Evolutionary conservation across 2,329 filamentous ascomycete species (phyloP), one percentile per base, ranked within the genome.

Genomic region (Fusarium sp.): DNA sequence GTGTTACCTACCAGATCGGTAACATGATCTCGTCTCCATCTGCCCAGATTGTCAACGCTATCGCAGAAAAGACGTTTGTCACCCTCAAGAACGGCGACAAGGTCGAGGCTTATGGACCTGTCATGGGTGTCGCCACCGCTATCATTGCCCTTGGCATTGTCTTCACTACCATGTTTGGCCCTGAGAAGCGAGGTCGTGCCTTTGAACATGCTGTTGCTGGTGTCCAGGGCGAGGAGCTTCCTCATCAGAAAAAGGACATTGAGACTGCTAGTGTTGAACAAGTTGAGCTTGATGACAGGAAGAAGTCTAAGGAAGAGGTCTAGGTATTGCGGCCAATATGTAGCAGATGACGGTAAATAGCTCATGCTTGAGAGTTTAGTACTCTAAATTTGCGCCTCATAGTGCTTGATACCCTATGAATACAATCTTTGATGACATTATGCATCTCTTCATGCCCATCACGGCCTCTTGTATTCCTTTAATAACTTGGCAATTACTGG

Each of bases 21-120:
- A 93, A 93, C 82, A 90, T 93, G 85, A 89, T 92, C 53, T 91
- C 89, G 2, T 90, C 89, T 0, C 91, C 91, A 0, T 90, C 88
- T 0, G 89, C 92, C 0, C 92, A 94, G 77, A 94, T 95, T 48
- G 90, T 94, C 75, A 93, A 94, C 63, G 91, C 90, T 14, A 85
- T 94, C 51, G 85, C 92, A 2, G 91, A 94, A 74, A 86, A 81
- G 44, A 84, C 84, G 34, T 85, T 85, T 39, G 82, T 94, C 45
- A 87, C 78, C 0, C 82, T 85, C 40, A 75, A 76, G 7, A 81
- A 82, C 11, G 91, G 91, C 5, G 77, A 88, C 58, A 77, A 76
- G 5, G 91, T 89, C 2, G 87, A 92, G 51, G 91, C 90, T 0
- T 94, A 94, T 71, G 92, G 91, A 0, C 91, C 90, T 0, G 87